Evolutionary conservation across 208 protist species (phyloP).

Genomic region (Herpetomonas samuelpessoai): DNA sequence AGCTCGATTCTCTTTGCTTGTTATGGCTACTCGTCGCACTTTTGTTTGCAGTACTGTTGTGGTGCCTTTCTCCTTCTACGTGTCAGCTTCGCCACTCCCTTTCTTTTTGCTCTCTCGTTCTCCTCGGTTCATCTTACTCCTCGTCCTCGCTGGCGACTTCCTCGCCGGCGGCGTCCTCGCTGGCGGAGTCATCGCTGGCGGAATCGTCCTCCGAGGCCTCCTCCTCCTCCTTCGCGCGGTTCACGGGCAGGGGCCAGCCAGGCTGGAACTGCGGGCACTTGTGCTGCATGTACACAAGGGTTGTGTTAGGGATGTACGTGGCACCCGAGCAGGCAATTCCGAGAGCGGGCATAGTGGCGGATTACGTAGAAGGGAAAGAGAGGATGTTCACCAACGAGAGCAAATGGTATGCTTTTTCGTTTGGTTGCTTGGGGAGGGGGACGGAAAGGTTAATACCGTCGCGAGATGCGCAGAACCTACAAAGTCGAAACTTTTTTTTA

Average conservation of each 20-base stretch:
- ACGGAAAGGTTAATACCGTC: not conserved
- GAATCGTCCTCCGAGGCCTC: conserved; percentile 19
- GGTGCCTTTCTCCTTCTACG: too few relatives aligned
- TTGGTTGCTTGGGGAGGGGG: conserved; percentile 1
- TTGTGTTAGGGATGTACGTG: conserved; percentile 51
- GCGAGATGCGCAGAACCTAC: too few relatives aligned
- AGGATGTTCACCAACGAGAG: not conserved
- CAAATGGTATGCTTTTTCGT: conserved; percentile 10
- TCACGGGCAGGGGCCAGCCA: conserved; percentile 41
- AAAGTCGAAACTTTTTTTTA: too few relatives aligned
- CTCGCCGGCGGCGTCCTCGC: conserved; percentile 10
- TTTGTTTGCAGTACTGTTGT: too few relatives aligned
- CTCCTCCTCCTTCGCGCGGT: conserved; percentile 22
- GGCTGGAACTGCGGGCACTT: conserved; percentile 74
- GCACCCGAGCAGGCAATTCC: conserved; percentile 68
- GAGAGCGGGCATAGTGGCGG: conserved; percentile 55
- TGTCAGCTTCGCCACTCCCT: not conserved
- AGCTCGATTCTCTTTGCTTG: too few relatives aligned
- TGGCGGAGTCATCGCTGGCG: conserved; percentile 14
- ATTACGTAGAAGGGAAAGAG: not conserved
- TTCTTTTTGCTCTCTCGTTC: not conserved
- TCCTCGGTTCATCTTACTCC: not conserved
- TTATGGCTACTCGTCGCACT: too few relatives aligned
- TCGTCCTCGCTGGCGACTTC: conserved; percentile 8
- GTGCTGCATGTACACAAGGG: conserved; percentile 66